Percentiles rank a stretch among this genome's conserved stretches.
Conservation (phyloP, 345 rosid species). For the Eucalyptus urophylla region DNA sequence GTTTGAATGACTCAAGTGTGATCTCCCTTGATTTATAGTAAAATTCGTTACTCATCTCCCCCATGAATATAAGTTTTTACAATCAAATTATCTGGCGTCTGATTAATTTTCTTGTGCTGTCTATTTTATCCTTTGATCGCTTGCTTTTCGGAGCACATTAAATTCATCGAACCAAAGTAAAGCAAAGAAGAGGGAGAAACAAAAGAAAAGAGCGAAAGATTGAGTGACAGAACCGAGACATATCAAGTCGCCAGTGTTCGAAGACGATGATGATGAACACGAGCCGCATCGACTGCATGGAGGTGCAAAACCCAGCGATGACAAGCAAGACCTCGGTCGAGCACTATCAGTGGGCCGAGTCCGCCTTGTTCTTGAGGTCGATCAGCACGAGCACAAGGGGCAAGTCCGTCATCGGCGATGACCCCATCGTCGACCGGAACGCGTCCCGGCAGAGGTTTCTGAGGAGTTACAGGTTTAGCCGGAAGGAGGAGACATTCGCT, state of each 20-base stretch:
- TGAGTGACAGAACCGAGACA: not conserved
- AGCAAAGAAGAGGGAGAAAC: too few relatives aligned
- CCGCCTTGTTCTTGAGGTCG: not conserved
- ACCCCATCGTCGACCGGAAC: not conserved
- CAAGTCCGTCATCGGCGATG: not conserved
- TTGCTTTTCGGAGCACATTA: accelerated
- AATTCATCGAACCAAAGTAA: too few relatives aligned
- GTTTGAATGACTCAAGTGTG: too few relatives aligned
- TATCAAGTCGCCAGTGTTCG: not conserved
- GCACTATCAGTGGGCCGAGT: conserved; percentile 11
- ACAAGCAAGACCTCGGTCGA: not conserved
- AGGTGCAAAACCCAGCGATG: not conserved
- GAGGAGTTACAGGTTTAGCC: conserved; percentile 14
- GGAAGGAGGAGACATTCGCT: not conserved
- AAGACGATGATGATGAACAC: not conserved
- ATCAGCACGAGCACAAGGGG: not conserved
- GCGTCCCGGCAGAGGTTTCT: conserved; percentile 7
- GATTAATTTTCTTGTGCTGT: too few relatives aligned
- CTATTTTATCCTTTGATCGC: too few relatives aligned
- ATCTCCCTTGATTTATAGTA: too few relatives aligned
- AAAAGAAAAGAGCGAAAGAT: not conserved
- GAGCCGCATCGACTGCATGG: not conserved
- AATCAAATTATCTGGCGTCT: too few relatives aligned
- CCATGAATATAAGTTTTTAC: too few relatives aligned
- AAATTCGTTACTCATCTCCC: too few relatives aligned